Evolutionary conservation across 2,329 filamentous ascomycete species (phyloP), one percentile per base, ranked within the genome.

Genomic region (Aschersonia sp.): DNA sequence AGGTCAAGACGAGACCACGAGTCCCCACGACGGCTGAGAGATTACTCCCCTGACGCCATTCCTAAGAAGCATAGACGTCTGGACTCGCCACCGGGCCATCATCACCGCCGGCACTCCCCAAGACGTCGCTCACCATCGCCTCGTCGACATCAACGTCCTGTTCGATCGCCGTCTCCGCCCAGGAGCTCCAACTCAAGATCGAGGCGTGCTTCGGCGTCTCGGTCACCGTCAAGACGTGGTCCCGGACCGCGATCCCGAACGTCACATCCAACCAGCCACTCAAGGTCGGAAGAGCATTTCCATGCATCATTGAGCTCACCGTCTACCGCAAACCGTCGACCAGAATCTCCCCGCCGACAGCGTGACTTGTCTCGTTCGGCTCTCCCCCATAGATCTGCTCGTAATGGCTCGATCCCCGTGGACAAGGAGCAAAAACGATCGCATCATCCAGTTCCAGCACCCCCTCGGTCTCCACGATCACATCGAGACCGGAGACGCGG

Each of bases 11-110:
- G 60, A 50, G 55, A 58, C 4, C 55, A 58, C 44, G 65, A 62
- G 44, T 58, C 62, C 29, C 68, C 69, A 54, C 48, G 66, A 60
- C 61, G 62, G 47, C 62, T 59, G 43, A 62, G 63, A 45, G 64
- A 65, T 49, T 65, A 63, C 50, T 66, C 66, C 51, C 64, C 63
- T 48, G 66, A 67, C 45, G 57, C 55, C 31, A 48, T 55, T 2
- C 57, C 56, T 1, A 59, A 56, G 51, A 61, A 59, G 45, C 59
- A 59, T 48, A 55, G 57, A 29, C 62, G 58, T 8, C 59, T 55
- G 40, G 47, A 49, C 41, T 62, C 62, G 14, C 57, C 64, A 29
- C 59, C 60, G 49, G 58, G 63, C 42, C 59, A 57, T 46, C 58
- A 57, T 31, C 57, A 56, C 47, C 47, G 55, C 6, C 46, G 46